Evolutionary conservation across 768 basidiomycete species (phyloP).

Genomic region (Auriscalpium orientale): DNA sequence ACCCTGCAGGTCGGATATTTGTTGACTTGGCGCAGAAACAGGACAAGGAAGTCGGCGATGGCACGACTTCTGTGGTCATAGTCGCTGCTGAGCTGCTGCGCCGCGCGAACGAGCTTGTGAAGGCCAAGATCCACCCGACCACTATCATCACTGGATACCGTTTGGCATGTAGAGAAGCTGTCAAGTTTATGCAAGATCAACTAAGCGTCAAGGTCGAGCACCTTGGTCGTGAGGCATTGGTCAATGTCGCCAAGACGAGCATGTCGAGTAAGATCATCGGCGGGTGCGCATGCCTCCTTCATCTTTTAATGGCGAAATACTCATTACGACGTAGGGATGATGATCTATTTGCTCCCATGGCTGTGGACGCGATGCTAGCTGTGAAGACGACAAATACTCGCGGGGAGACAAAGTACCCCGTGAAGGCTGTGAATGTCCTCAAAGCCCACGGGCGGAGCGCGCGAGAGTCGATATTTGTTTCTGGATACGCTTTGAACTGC

Average conservation of each 20-base stretch:
- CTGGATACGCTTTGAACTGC: slow-evolving; percentile 96
- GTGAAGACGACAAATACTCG: slow-evolving; percentile 91
- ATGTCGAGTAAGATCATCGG: slow-evolving; percentile 99
- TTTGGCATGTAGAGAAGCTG: slow-evolving; percentile 93
- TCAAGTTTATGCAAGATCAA: slow-evolving; percentile 97
- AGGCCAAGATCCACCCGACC: slow-evolving; percentile 97
- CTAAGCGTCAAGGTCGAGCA: slow-evolving; percentile 89
- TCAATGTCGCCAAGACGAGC: slow-evolving; percentile 96
- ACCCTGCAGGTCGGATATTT: slow-evolving; percentile 95
- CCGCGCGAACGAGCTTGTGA: slow-evolving; percentile 95
- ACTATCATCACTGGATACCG: slow-evolving; percentile 99
- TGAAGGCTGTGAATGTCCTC: slow-evolving; percentile 96
- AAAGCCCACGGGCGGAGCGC: slow-evolving; percentile 97
- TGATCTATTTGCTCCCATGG: slow-evolving; percentile 96
- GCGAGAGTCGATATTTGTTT: slow-evolving; percentile 88
- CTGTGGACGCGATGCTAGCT: slow-evolving; percentile 97
- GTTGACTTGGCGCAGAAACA: slow-evolving; percentile 98
- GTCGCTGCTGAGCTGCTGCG: slow-evolving; percentile 95
- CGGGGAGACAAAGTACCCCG: slow-evolving; percentile 97
- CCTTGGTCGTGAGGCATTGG: slow-evolving; percentile 84
- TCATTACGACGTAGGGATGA: slow-evolving; percentile 60
- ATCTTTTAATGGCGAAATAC: neutral
- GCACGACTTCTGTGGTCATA: slow-evolving; percentile 97
- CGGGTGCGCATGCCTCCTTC: slow-evolving; percentile 53
- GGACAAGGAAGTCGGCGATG: slow-evolving; percentile 99